phyloP scores from a whole-genome alignment of 192 early-diverging fungal genomes.

The Umbelopsis sp. region DNA sequence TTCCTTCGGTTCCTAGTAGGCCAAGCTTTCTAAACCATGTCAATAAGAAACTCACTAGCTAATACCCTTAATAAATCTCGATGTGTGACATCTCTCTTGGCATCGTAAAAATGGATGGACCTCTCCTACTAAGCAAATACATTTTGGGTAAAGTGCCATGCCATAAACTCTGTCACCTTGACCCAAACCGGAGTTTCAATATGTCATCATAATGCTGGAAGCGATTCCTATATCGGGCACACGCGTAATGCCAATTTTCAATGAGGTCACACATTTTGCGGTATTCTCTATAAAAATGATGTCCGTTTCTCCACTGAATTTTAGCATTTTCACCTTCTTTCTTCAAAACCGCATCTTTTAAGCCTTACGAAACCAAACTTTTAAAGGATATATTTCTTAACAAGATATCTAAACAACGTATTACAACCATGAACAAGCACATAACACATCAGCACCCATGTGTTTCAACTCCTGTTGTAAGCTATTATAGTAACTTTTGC shows the following conservation, averaged over 20 bases:
- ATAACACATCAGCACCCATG: not conserved
- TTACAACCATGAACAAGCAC: not conserved
- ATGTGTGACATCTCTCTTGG: no score
- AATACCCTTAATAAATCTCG: no score
- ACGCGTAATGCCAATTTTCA: not conserved
- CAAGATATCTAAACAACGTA: not conserved
- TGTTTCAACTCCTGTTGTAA: not conserved
- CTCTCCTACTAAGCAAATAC: no score
- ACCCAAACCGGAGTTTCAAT: no score
- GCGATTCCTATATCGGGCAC: not conserved
- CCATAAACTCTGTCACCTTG: no score
- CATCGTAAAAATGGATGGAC: no score
- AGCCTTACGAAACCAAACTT: not conserved
- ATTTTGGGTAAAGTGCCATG: no score
- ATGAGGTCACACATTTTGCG: not conserved
- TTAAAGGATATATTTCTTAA: not conserved
- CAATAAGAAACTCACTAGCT: no score
- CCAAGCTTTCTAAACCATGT: no score
- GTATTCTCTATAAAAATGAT: not conserved
- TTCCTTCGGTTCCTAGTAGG: no score
- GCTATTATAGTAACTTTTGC: slow-evolving; percentile 11
- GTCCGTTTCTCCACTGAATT: not conserved
- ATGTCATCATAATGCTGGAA: not conserved
- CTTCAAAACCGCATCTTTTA: not conserved
- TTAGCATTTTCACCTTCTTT: not conserved